These are phyloP conservation scores for Phytophthora citricola DNA, from an alignment of 352 stramenopile genomes.

Conservation along the genomic window DNA sequence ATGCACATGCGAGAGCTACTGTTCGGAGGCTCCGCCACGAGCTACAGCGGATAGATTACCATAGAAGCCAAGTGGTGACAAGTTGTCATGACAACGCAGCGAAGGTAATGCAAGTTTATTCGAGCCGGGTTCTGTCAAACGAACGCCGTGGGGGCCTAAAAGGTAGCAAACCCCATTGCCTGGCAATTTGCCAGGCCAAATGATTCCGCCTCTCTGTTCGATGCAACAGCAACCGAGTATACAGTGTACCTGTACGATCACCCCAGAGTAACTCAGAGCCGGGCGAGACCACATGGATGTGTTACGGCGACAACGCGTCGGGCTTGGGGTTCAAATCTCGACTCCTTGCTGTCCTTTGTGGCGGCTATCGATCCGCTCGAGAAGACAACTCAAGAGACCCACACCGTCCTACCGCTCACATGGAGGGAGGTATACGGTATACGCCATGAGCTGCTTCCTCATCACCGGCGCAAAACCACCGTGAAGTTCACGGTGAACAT, in stretches of 20 bases:
- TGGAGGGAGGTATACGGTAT: background rate
- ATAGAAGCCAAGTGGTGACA: no score
- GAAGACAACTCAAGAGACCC: slow-evolving; percentile 4
- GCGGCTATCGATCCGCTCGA: slow-evolving; percentile 13
- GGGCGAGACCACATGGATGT: slow-evolving; percentile 34
- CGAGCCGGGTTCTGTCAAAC: slow-evolving; percentile 3
- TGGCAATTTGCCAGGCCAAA: slow-evolving; percentile 10
- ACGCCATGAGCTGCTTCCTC: no score
- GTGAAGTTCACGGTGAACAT: background rate
- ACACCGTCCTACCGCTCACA: background rate
- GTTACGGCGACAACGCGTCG: slow-evolving; percentile 23
- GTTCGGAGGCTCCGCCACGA: slow-evolving; percentile 29
- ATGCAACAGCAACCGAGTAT: slow-evolving; percentile 3
- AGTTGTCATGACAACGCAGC: no score
- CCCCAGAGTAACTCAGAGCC: slow-evolving; percentile 14
- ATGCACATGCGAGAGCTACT: slow-evolving; percentile 33
- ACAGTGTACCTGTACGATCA: background rate
- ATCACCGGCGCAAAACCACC: no score
- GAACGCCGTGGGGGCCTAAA: background rate
- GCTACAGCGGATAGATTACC: slow-evolving; percentile 5
- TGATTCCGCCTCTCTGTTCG: slow-evolving; percentile 15
- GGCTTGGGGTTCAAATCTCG: slow-evolving; percentile 26
- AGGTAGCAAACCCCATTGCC: slow-evolving; percentile 4
- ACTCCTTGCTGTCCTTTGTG: slow-evolving; percentile 13
- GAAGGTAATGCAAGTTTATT: no score